These are phyloP conservation scores for Gracilariopsis chorda DNA, from an alignment of 23 red algal genomes.

Conservation along the genomic window DNA sequence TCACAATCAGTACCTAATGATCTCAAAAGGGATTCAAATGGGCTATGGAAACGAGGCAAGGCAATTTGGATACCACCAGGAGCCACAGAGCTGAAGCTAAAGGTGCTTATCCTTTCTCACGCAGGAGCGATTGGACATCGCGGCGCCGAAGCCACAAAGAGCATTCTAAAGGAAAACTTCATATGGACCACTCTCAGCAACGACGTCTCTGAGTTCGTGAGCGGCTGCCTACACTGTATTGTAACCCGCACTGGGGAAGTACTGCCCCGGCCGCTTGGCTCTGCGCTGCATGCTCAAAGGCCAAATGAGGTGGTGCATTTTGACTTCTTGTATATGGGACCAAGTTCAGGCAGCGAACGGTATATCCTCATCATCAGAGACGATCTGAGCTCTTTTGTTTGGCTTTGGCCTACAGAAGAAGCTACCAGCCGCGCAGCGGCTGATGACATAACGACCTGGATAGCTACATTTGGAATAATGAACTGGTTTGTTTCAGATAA, in stretches of 20 bases:
- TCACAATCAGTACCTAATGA: no score
- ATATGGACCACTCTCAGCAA: neutral
- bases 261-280: neutral
- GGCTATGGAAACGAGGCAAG: no score
- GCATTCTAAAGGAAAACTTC: neutral
- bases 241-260: neutral
- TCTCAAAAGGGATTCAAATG: no score
- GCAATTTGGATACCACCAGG: neutral
- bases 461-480: neutral
- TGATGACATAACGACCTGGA: neutral
- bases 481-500: neutral
- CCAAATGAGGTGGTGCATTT: constrained; percentile 17
- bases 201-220: neutral
- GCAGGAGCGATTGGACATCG: neutral
- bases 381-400: no score
- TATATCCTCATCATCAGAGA: neutral
- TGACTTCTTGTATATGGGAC: constrained; percentile 16
- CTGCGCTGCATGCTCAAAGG: neutral
- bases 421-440: neutral
- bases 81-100: neutral
- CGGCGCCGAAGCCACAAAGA: no score
- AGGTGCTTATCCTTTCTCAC: neutral
- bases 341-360: neutral
- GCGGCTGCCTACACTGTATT: neutral
- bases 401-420: neutral